A percentile compares a stretch with the other conserved stretches of the same genome.
These are phyloP conservation scores for Halenospora varia DNA, from an alignment of 495 filamentous ascomycete genomes.

Conservation along the genomic window DNA sequence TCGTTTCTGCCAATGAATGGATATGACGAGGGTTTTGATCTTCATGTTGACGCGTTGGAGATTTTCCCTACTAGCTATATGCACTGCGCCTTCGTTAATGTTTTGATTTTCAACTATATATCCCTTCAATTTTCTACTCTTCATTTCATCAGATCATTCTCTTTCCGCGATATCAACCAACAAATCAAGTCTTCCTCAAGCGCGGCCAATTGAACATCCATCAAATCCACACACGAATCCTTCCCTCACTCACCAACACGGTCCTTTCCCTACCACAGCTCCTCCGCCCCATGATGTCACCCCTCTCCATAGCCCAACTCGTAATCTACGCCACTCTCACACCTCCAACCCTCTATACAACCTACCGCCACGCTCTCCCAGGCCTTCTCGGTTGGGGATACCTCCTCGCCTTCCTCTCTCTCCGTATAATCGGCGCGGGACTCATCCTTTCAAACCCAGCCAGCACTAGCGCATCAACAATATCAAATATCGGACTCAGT, in stretches of 20 bases:
- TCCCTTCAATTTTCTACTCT: too few species aligned
- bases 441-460: slow-evolving; percentile 20
- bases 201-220: too few species aligned
- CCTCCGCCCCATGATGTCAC: neutral
- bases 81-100: too few species aligned
- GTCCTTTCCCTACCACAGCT: neutral
- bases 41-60: too few species aligned
- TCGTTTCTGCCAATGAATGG: too few species aligned
- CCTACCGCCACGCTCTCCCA: slow-evolving; percentile 30
- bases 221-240: too few species aligned
- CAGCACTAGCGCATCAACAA: slow-evolving; percentile 28
- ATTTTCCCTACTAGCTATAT: too few species aligned
- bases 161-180: too few species aligned
- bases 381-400: slow-evolving; percentile 38
- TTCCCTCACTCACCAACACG: neutral
- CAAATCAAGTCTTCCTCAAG: too few species aligned
- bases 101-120: too few species aligned
- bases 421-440: slow-evolving; percentile 33
- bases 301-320: slow-evolving; percentile 31
- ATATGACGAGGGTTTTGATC: too few species aligned
- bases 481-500: slow-evolving; percentile 39
- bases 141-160: too few species aligned
- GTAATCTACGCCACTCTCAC: slow-evolving; percentile 33
- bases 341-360: slow-evolving; percentile 29
- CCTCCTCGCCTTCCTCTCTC: slow-evolving; percentile 33